Evolutionary conservation across 1,139 yeast species (phyloP), one percentile per base, ranked within the genome.

Genomic region (Komagataea norvegica): DNA sequence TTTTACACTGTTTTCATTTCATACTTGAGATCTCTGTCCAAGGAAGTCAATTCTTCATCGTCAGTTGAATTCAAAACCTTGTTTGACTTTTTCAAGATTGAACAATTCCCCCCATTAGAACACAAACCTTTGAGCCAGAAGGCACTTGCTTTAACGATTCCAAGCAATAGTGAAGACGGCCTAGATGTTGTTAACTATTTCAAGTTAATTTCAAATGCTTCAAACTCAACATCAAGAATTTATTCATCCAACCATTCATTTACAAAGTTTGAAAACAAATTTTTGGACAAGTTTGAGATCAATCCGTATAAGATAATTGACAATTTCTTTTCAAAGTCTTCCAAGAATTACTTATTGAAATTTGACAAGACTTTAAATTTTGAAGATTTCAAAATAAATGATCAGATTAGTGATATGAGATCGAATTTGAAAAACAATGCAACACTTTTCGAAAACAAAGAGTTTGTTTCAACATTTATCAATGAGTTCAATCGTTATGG

Each of bases 201-300:
- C 38, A 52, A 54, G 26, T 41, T 59, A 29, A 48, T 59, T 14
- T 53, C 58, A 13, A 50, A 50, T 37, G 61, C 62, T 20, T 55
- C 63, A 5, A 58, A 58, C 37, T 57, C 62, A 7, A 56, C 59
- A 8, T 53, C 59, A n/a, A 51, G 63, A 41, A 54, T 55, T n/a
- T 59, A 58, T 38, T 57, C 62, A 2, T 57, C 63, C 11, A 53
- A 55, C 36, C 57, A 58, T 34, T 43, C 59, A 3, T 59, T 59
- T 37, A 56, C 62, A 2, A 59, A 56, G 40, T 49, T 53, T 41
- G 64, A 59, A 39, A 59, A 59, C 37, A 48, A 54, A 25, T 58
- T 59, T 30, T 38, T 59, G 35, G 62, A 58, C 33, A 57, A 56
- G 38, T 58, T 58, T 40, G 62, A 59, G 37, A 48, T 54, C 18